A percentile compares a stretch with the other conserved stretches of the same genome.
phyloP scores from a whole-genome alignment of 78 protist species.

The Dictyostelium firmibasis region DNA sequence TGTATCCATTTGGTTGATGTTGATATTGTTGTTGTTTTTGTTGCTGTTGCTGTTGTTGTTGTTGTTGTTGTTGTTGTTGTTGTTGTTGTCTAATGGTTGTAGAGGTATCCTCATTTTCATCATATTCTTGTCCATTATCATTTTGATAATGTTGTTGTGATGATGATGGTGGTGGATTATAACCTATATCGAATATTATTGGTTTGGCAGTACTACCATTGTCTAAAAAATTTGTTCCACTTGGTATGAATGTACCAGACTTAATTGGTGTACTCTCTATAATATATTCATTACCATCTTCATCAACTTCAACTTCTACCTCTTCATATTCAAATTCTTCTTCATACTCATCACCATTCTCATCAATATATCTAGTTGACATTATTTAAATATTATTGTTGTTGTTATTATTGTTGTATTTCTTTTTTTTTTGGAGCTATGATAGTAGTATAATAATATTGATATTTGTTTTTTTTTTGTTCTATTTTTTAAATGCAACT shows the following conservation, averaged over 20 bases:
- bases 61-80: not conserved
- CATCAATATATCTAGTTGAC: conserved; percentile 8
- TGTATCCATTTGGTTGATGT: not conserved
- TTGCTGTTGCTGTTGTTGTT: conserved; percentile 62
- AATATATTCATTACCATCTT: conserved; percentile 9
- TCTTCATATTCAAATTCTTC: conserved; percentile 11
- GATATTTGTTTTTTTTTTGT: not conserved
- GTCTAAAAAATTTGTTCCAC: not conserved
- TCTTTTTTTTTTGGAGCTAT: no score
- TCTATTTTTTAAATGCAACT: not conserved
- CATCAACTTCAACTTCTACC: conserved; percentile 12
- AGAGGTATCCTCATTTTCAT: conserved; percentile 81
- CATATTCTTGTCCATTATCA: conserved; percentile 27
- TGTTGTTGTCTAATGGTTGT: not conserved
- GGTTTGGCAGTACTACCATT: not conserved
- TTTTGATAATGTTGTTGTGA: not conserved
- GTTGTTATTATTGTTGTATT: not conserved
- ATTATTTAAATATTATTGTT: not conserved
- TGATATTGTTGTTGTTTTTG: not conserved
- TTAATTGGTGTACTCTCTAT: not conserved
- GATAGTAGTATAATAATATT: no score
- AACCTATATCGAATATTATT: not conserved
- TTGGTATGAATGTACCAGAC: not conserved
- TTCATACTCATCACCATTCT: not conserved
- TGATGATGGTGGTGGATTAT: not conserved